Evolutionary conservation across 2,329 filamentous ascomycete species (phyloP).

Genomic region (Fusarium oligoseptatum): DNA sequence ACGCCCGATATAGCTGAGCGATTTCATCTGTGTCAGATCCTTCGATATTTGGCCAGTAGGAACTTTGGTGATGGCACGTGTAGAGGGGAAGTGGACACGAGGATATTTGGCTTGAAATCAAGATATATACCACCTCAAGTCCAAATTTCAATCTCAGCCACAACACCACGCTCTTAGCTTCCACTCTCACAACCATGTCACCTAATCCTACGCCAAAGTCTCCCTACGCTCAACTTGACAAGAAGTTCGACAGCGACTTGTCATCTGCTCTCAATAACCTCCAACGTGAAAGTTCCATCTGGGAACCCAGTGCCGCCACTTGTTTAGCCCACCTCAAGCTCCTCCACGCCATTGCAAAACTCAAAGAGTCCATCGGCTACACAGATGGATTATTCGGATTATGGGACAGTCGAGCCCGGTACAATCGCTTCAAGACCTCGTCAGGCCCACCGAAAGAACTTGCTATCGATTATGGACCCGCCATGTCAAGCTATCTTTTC

Average conservation of each 20-base stretch:
- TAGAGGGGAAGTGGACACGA: background rate
- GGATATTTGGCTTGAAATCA: background rate
- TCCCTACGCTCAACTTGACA: background rate
- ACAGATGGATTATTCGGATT: constrained; percentile 72
- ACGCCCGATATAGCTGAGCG: background rate
- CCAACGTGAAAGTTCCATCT: background rate
- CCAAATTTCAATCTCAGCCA: background rate
- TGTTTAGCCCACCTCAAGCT: constrained; percentile 70
- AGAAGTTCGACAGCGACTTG: background rate
- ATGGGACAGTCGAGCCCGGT: constrained; percentile 54
- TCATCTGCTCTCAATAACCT: background rate
- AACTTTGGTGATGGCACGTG: background rate
- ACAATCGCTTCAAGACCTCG: background rate
- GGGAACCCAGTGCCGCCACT: background rate
- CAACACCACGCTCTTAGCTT: background rate
- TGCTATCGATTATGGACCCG: background rate
- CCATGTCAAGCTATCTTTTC: background rate
- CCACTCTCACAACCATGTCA: background rate
- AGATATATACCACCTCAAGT: background rate
- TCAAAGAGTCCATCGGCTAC: constrained; percentile 71
- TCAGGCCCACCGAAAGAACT: too few species aligned
- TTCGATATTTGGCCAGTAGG: background rate
- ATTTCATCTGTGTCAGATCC: background rate
- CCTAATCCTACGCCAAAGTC: background rate
- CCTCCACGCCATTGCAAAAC: constrained; percentile 70